Base-by-base conservation (phyloP, 768 basidiomycete genomes). In the Tylopilus plumbeoviolaceoides region DNA sequence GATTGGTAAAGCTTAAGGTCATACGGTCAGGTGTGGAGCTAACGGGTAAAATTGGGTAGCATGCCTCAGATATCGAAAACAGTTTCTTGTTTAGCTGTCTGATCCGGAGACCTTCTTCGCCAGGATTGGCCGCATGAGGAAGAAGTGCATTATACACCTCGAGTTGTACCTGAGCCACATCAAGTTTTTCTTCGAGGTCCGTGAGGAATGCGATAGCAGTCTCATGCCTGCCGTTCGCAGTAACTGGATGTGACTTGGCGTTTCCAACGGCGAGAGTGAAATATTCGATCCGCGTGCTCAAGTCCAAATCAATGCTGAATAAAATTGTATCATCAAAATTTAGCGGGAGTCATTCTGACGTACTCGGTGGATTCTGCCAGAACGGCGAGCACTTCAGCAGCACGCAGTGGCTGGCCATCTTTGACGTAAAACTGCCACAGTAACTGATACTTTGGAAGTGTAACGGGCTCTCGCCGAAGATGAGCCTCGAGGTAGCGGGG, bases 391-490 rank as follows among this genome's bases (percentile, higher is more conserved):
- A 95, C 87, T 65, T 89, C 85, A 1, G 97, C 95, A 3, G 97
- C 95, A 41, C 89, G 80, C 43, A 94, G 68, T 30, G 89, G 89
- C 59, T 93, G 88, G 1, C 88, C 87, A 59, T 91, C 87, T 62
- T 95, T 90, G 48, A 95, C 93, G 64, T 97, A 95, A 72, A 91
- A 98, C 63, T 98, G 91, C 97, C 97, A 98, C 3, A 98, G 74
- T 2, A 99, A 72, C 61, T 98, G 91, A 63, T 80, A 84, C 65
- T 94, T 93, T 58, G 88, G 80, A 15, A 89, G 83, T 1, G 86
- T 87, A 1, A 78, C 72, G 18, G 93, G 93, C 51, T 91, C 89
- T 48, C 89, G 81, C 58, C 80, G 78, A 27, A 98, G 82, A 71
- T 95, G 91, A 5, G 85, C 82, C 68, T 97, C 95, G 44, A 98